phyloP scores from a whole-genome alignment of 176 grass and related monocot species.

The Zea mays region DNA sequence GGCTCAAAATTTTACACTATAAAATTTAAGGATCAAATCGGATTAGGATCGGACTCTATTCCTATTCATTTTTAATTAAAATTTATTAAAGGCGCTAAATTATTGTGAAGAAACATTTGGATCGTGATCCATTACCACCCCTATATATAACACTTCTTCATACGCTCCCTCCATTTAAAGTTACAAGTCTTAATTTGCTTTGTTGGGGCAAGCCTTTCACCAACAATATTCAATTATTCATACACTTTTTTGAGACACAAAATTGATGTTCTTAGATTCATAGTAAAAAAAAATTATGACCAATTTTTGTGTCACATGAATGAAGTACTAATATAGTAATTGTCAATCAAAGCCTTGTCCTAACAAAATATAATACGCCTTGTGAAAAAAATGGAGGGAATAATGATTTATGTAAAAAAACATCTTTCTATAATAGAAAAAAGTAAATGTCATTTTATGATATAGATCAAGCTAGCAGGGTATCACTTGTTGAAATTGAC shows the following conservation, averaged over 20 bases:
- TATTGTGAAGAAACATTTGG: no score
- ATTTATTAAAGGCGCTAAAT: no score
- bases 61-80: no score
- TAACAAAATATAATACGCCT: background rate
- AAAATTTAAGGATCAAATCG: no score
- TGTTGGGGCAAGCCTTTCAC: background rate
- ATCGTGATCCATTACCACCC: no score
- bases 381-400: background rate
- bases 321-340: background rate
- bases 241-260: background rate
- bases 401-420: constrained; percentile 16
- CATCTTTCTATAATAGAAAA: background rate
- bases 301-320: background rate
- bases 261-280: background rate
- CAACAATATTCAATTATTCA: background rate
- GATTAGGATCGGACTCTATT: no score
- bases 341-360: background rate
- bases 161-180: background rate
- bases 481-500: background rate
- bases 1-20: no score
- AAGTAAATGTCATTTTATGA: background rate
- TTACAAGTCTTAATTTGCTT: background rate
- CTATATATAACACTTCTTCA: background rate
- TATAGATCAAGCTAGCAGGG: background rate
- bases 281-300: background rate